Conservation (phyloP, 371 early-diverging fungal genomes). For the Apophysomyces variabilis region DNA sequence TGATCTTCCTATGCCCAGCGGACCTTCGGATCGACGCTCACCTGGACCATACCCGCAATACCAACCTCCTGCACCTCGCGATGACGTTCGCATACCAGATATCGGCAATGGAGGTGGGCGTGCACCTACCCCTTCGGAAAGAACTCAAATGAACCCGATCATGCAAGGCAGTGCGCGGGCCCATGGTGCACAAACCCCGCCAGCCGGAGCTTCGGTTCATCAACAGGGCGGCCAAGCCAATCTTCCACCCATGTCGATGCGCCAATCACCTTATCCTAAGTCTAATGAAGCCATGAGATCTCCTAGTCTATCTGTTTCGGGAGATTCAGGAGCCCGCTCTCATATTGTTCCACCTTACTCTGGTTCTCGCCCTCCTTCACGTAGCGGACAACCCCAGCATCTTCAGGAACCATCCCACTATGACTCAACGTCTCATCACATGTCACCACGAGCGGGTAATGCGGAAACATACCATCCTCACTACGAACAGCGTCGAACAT, state of each 20-base stretch:
- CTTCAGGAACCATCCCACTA: constrained; percentile 13
- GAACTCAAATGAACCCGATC: constrained; percentile 60
- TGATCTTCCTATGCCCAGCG: constrained; percentile 50
- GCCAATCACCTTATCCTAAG: constrained; percentile 19
- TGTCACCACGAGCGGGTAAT: constrained; percentile 23
- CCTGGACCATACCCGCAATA: constrained; percentile 37
- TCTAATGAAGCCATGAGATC: constrained; percentile 21
- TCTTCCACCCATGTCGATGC: constrained; percentile 36
- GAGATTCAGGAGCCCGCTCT: not conserved
- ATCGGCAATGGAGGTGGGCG: constrained; percentile 46
- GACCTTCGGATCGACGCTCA: constrained; percentile 32
- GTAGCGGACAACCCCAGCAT: constrained; percentile 7
- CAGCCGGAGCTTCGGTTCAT: constrained; percentile 20
- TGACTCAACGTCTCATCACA: constrained; percentile 18
- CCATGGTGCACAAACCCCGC: constrained; percentile 24
- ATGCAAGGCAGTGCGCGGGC: constrained; percentile 33
- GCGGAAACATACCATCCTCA: constrained; percentile 21
- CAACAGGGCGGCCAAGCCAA: constrained; percentile 21
- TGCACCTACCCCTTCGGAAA: constrained; percentile 55
- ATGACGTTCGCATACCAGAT: constrained; percentile 53
- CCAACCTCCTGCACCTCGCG: constrained; percentile 26
- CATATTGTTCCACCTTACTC: constrained; percentile 1
- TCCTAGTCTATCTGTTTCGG: constrained; percentile 16
- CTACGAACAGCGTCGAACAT: constrained; percentile 23
- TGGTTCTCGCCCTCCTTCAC: constrained; percentile 1